These are phyloP conservation scores for Digitaria exilis DNA, from an alignment of 202 grass and related monocot genomes.

Conservation along the genomic window DNA sequence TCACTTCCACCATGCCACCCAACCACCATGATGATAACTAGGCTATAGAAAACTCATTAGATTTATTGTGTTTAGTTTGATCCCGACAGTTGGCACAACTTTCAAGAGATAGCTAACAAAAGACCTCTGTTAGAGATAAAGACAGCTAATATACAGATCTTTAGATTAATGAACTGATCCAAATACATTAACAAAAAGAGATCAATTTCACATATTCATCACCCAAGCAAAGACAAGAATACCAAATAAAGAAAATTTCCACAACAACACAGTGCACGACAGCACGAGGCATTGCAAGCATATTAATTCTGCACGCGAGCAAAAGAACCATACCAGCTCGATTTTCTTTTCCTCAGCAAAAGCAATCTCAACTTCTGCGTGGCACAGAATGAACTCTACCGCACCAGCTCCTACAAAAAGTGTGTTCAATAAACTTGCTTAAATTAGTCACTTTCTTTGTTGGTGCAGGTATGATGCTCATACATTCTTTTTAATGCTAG, in stretches of 20 bases:
- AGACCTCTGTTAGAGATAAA: background rate
- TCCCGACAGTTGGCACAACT: conserved; percentile 14
- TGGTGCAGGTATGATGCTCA: no score
- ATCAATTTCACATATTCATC: conserved; percentile 5
- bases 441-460: no score
- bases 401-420: conserved; percentile 74
- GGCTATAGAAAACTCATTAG: background rate
- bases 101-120: conserved; percentile 29
- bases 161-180: conserved; percentile 1
- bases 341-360: conserved; percentile 95
- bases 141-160: background rate
- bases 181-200: conserved; percentile 14
- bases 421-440: conserved; percentile 40
- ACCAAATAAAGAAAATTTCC: conserved; percentile 11
- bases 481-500: background rate
- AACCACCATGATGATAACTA: conserved; percentile 14
- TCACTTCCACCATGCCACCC: background rate
- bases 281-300: conserved; percentile 14
- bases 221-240: conserved; percentile 13
- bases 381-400: conserved; percentile 93
- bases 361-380: conserved; percentile 93
- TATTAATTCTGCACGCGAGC: conserved; percentile 24
- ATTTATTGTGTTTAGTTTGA: background rate
- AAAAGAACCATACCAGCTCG: conserved; percentile 56
- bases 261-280: background rate